Conservation (phyloP, 2,329 filamentous ascomycete genomes). For the Aotearoamyces nothofagi region DNA sequence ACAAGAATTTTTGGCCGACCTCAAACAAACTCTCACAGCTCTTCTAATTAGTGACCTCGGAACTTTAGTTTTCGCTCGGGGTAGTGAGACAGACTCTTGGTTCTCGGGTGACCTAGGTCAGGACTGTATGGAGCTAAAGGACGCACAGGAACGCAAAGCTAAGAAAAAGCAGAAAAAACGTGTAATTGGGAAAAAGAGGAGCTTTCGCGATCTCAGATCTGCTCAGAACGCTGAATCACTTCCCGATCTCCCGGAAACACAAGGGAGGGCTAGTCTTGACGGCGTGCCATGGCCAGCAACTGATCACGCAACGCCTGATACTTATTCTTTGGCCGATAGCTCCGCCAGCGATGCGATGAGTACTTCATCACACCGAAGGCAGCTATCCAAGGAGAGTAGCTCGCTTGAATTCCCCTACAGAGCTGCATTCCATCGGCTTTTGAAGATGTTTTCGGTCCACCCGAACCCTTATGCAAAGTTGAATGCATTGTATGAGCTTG, state of each 20-base stretch:
- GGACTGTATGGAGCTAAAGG: constrained; percentile 43
- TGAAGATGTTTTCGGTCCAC: constrained; percentile 78
- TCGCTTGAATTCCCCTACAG: constrained; percentile 59
- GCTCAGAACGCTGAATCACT: constrained; percentile 24
- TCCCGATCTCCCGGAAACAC: not conserved
- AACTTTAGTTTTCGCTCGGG: constrained; percentile 63
- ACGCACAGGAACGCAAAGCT: constrained; percentile 44
- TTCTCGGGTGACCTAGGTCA: constrained; percentile 48
- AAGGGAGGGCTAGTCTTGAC: not conserved
- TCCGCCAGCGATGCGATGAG: not conserved
- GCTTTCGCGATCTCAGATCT: constrained; percentile 47
- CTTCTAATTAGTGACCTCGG: constrained; percentile 82
- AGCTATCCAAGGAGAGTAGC: constrained; percentile 9
- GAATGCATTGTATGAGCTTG: constrained; percentile 66
- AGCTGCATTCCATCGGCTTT: constrained; percentile 61
- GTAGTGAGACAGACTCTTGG: constrained; percentile 82
- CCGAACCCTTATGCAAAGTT: constrained; percentile 81
- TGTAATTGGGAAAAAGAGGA: constrained; percentile 49
- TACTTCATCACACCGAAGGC: not conserved
- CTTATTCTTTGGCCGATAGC: not conserved
- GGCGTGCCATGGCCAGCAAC: not conserved
- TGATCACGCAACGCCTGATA: not conserved
- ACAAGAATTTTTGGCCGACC: constrained; percentile 58
- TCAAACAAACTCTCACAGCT: constrained; percentile 69
- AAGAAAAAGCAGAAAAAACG: constrained; percentile 37